Conservation (phyloP, 1,139 yeast genomes). For the Pichia sp. region DNA sequence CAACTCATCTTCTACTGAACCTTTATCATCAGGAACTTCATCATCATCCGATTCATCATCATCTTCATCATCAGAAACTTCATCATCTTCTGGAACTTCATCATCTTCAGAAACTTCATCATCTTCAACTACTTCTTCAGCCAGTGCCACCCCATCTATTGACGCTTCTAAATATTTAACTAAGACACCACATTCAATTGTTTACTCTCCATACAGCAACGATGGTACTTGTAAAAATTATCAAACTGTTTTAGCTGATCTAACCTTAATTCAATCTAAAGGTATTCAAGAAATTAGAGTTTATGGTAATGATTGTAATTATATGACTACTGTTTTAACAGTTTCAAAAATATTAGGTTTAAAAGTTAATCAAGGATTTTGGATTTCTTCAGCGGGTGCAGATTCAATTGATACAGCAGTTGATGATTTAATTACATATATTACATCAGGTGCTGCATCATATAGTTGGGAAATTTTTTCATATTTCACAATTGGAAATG, state of each 20-base stretch:
- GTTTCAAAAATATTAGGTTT: constrained; percentile 56
- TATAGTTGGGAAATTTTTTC: constrained; percentile 66
- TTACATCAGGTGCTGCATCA: constrained; percentile 39
- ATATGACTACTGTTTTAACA: constrained; percentile 60
- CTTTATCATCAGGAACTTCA: background rate
- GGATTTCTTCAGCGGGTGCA: constrained; percentile 61
- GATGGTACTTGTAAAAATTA: constrained; percentile 61
- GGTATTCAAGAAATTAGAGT: constrained; percentile 64
- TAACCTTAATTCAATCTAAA: constrained; percentile 48
- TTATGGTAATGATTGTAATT: constrained; percentile 82
- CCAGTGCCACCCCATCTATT: constrained; percentile 10
- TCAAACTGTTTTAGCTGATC: constrained; percentile 50
- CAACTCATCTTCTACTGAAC: background rate
- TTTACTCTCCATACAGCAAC: constrained; percentile 72
- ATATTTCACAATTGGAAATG: constrained; percentile 78
- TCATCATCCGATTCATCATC: background rate
- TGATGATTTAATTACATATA: constrained; percentile 43
- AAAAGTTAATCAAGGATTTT: constrained; percentile 78
- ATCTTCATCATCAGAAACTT: background rate
- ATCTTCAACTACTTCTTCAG: constrained; percentile 12
- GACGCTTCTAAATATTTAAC: constrained; percentile 18
- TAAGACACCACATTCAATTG: constrained; percentile 27
- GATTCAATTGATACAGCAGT: constrained; percentile 62
- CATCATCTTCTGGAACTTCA: background rate
- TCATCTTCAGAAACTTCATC: background rate